Conservation (phyloP, 140 eudicot species). For the Cichorium intybus region DNA sequence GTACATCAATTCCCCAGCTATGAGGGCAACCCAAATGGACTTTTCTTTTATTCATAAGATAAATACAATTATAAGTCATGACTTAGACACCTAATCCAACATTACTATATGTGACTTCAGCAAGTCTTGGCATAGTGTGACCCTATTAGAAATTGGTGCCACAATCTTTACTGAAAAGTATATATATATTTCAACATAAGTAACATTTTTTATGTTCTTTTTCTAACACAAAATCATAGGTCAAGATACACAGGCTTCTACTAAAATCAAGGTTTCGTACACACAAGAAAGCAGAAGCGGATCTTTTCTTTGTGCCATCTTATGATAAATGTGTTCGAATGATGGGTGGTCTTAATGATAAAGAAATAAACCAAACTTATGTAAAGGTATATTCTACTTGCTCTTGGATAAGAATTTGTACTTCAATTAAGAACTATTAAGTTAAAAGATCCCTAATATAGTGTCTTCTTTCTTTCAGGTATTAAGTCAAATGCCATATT, state of each 20-base stretch:
- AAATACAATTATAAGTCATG: no score
- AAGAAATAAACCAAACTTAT: conserved; percentile 79
- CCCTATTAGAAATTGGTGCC: not conserved
- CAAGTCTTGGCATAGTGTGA: not conserved
- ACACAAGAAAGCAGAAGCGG: no score
- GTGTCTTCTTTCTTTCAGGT: conserved; percentile 60
- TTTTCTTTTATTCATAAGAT: no score
- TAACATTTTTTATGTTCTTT: not conserved
- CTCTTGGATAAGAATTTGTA: not conserved
- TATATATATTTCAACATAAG: not conserved
- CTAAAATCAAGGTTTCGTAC: no score
- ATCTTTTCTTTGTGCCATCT: no score
- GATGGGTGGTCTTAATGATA: no score
- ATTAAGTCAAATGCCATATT: conserved; percentile 88
- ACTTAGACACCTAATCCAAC: no score
- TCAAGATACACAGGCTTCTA: conserved; percentile 84
- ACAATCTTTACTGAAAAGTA: not conserved
- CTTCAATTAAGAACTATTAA: not conserved
- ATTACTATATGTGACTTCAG: no score
- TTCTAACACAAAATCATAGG: conserved; percentile 51
- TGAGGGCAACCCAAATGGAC: no score
- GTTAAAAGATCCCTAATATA: not conserved
- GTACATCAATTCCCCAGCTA: no score
- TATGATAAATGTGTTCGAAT: no score
- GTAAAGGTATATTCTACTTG: conserved; percentile 52